Base-by-base conservation (phyloP, 352 stramenopile species). In the Pythium utonaiense region DNA sequence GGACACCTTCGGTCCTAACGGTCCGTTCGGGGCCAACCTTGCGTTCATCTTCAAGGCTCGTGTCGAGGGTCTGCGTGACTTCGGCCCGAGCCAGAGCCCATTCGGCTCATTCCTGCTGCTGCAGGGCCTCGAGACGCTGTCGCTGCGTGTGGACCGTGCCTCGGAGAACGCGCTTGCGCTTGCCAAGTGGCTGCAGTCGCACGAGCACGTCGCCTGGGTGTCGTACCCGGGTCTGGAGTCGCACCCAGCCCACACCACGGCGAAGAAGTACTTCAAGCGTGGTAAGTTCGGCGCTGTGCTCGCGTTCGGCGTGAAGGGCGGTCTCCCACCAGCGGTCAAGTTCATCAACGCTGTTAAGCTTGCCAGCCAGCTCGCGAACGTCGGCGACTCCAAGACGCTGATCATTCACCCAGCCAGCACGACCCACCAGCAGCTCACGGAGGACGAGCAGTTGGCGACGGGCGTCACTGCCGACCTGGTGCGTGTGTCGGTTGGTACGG, bases 331-430 rank as follows among this genome's bases (percentile, higher is more conserved):
- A 24, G 49, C 49, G 12, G 30, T 36, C 49, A 56, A 44, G 30
- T 56, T 56, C 49, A 56, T 56, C 49, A 56, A 56, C 30, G n/a
- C 25, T 19, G 49, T 56, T n/a, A 56, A 56, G 49, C 49, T 56
- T 10, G 49, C 49, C 8, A 41, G 24, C n/a, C 49, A 56, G 19
- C 49, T 56, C 5, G 49, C 49, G 13, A 56, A 56, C 30, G 49
- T 56, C 49, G 49, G 49, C 31, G 49, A 56, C 31, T 31, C 49
- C 2, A 56, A 56, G 49, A 56, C 49, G 49, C 49, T 56, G 12
- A 34, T 56, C 25, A 36, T 56, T 31, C 49, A 56, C 49, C 49
- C 49, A 13, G 27, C 49, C 28, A 56, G 49, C 49, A 56, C 49
- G 49, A 56, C 49, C 17, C 49, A 56, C 49, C 49, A 56, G 49